Conservation (phyloP, 2,329 filamentous ascomycete genomes). For the Cordyceps farinosa region DNA sequence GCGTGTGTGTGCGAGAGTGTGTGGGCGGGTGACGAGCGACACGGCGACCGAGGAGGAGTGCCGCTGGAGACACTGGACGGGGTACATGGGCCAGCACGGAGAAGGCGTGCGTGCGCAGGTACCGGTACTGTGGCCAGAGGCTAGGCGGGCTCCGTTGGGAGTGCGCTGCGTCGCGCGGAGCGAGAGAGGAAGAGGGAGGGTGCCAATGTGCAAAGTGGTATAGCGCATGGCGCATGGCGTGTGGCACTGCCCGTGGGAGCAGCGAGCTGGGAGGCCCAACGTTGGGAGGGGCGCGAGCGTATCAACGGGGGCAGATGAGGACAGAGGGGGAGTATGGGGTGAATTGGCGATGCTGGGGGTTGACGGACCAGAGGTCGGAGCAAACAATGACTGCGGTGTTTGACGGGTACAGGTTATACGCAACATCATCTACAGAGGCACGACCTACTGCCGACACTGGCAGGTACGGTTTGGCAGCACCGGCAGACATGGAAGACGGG, state of each 20-base stretch:
- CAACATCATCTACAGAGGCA: neutral
- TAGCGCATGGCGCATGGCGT: slow-evolving; percentile 16
- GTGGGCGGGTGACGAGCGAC: slow-evolving; percentile 20
- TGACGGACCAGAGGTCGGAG: neutral
- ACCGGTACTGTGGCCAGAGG: neutral
- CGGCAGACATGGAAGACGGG: neutral
- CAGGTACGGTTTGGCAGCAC: neutral
- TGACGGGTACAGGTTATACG: neutral
- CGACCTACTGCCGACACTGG: neutral
- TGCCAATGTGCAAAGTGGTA: slow-evolving; percentile 11
- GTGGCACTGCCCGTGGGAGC: slow-evolving; percentile 10
- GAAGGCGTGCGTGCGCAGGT: neutral
- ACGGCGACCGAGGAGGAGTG: slow-evolving; percentile 19
- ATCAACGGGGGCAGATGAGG: neutral
- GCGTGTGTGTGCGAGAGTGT: slow-evolving; percentile 18
- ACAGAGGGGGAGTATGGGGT: neutral
- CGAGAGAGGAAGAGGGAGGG: neutral
- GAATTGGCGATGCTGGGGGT: neutral
- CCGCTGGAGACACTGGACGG: neutral
- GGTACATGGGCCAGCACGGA: slow-evolving; percentile 14
- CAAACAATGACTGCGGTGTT: neutral
- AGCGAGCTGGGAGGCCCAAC: neutral
- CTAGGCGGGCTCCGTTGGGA: neutral
- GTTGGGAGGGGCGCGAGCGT: slow-evolving; percentile 12
- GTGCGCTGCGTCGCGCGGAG: neutral